These are phyloP conservation scores for Hymenoscyphus fraxineus DNA, from an alignment of 2,329 filamentous ascomycete genomes.

Conservation along the genomic window DNA sequence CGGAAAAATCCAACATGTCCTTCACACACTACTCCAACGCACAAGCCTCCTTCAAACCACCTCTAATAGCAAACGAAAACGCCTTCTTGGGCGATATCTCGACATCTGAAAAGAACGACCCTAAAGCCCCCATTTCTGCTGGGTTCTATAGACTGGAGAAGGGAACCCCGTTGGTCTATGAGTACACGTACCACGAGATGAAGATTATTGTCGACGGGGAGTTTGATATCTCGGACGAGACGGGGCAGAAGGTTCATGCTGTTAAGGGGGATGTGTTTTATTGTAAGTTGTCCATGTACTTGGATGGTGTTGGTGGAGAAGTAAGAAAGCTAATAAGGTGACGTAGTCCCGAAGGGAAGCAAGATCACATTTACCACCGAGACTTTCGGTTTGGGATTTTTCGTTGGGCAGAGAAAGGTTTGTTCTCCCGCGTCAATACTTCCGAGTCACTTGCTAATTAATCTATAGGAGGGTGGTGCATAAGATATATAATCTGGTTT, in stretches of 20 bases:
- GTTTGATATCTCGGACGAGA: slow-evolving; percentile 58
- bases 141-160: slow-evolving; percentile 62
- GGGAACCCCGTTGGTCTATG: slow-evolving; percentile 59
- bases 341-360: slow-evolving; percentile 34
- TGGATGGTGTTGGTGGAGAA: not conserved
- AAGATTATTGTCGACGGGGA: slow-evolving; percentile 63
- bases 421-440: not conserved
- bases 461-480: slow-evolving; percentile 15
- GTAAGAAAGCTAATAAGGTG: slow-evolving; percentile 12
- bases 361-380: slow-evolving; percentile 36
- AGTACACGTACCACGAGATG: slow-evolving; percentile 63
- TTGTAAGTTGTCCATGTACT: slow-evolving; percentile 34
- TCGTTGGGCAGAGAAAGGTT: slow-evolving; percentile 36
- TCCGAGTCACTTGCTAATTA: not conserved
- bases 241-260: slow-evolving; percentile 53
- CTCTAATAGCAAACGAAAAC: slow-evolving; percentile 61
- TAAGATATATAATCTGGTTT: slow-evolving; percentile 3
- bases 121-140: slow-evolving; percentile 51
- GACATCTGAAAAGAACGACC: slow-evolving; percentile 41
- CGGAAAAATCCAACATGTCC: slow-evolving; percentile 9
- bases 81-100: slow-evolving; percentile 56
- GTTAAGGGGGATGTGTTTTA: slow-evolving; percentile 60
- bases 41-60: slow-evolving; percentile 54
- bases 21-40: slow-evolving; percentile 47
- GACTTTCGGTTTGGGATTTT: slow-evolving; percentile 35